Percentiles rank a stretch among this genome's conserved stretches.
phyloP scores from a whole-genome alignment of 805 yeast genomes.

The Priceomyces medius region DNA sequence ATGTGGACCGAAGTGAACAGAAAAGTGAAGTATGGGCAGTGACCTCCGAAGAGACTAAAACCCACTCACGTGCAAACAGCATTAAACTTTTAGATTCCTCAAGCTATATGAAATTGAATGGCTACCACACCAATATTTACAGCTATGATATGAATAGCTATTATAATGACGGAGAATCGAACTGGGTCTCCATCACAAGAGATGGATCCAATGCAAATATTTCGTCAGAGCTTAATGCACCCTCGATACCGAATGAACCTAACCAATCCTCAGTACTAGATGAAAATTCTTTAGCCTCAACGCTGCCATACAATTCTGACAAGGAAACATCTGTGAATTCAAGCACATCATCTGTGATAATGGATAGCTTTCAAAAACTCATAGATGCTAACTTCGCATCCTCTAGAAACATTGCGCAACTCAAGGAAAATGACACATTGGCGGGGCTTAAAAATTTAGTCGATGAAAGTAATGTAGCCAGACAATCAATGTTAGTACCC shows the following conservation, averaged over 20 bases:
- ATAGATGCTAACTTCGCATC: slow-evolving; percentile 2
- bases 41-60: not conserved
- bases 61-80: slow-evolving; percentile 2
- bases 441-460: not conserved
- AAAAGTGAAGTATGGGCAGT: slow-evolving; percentile 3
- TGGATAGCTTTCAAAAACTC: slow-evolving; percentile 1
- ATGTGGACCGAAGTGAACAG: not conserved
- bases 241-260: too few relatives aligned
- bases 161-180: slow-evolving; percentile 20
- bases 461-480: not conserved
- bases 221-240: not conserved
- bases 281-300: not conserved
- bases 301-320: not conserved
- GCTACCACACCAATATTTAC: not conserved
- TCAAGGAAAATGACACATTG: not conserved
- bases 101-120: not conserved
- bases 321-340: not conserved
- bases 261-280: too few relatives aligned
- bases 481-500: not conserved
- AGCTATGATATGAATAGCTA: not conserved
- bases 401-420: not conserved
- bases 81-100: slow-evolving; percentile 3
- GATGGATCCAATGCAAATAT: slow-evolving; percentile 15
- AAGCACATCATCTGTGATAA: not conserved
- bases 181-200: slow-evolving; percentile 24